phyloP scores from a whole-genome alignment of 2,329 filamentous ascomycete species.

The Calonectria pauciramosa region DNA sequence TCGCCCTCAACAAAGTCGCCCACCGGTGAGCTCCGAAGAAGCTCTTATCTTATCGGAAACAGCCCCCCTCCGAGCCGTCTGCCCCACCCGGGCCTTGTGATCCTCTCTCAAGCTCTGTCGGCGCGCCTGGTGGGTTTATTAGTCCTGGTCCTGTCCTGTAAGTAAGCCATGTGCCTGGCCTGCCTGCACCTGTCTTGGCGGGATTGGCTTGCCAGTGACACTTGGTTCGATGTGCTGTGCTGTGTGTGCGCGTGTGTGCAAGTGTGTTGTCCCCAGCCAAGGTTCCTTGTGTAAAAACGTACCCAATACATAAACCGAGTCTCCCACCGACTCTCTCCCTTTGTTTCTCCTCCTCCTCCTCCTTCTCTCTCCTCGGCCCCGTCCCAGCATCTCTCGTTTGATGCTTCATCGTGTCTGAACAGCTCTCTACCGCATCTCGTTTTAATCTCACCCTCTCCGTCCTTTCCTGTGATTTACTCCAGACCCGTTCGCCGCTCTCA shows the following conservation, averaged over 20 bases:
- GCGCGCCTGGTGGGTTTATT: slow-evolving; percentile 9
- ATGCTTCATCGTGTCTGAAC: slow-evolving; percentile 40
- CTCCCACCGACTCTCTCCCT: slow-evolving; percentile 33
- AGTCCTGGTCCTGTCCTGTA: not conserved
- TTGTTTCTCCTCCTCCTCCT: slow-evolving; percentile 14
- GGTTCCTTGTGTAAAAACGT: slow-evolving; percentile 9
- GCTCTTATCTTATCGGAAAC: slow-evolving; percentile 48
- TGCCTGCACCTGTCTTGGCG: slow-evolving; percentile 14
- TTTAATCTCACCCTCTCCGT: slow-evolving; percentile 7
- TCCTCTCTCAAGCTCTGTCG: slow-evolving; percentile 8
- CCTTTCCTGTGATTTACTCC: not conserved
- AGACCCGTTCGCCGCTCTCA: slow-evolving; percentile 4
- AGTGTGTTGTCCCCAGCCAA: not conserved
- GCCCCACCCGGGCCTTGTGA: slow-evolving; percentile 31
- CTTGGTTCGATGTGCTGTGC: not conserved
- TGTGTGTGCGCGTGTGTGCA: not conserved
- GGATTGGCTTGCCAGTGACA: not conserved
- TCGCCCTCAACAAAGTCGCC: slow-evolving; percentile 6
- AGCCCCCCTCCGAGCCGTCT: slow-evolving; percentile 37
- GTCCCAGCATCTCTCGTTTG: slow-evolving; percentile 41
- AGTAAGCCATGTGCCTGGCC: slow-evolving; percentile 16
- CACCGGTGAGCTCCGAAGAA: slow-evolving; percentile 46
- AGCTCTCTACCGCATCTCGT: not conserved
- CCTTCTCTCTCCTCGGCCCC: slow-evolving; percentile 39
- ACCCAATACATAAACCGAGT: slow-evolving; percentile 32